phyloP scores from a whole-genome alignment of 441 rosid species.

The Macaranga tanarius region DNA sequence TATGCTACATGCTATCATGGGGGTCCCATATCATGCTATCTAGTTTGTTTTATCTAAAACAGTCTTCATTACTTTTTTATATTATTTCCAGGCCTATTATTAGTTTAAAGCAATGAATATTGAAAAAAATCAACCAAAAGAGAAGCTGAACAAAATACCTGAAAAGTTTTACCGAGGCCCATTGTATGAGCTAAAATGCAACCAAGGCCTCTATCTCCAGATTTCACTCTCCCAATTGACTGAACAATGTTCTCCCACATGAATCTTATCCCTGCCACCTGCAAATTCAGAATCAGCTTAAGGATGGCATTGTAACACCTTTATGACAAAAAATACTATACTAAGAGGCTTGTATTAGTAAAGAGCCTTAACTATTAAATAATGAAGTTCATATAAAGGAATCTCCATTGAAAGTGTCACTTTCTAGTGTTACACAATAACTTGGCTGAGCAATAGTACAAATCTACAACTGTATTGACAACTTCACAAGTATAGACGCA shows the following conservation, averaged over 20 bases:
- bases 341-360: slow-evolving; percentile 6
- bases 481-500: slow-evolving; percentile 23
- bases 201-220: slow-evolving; percentile 99
- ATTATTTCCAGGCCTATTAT: neutral
- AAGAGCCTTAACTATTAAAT: neutral
- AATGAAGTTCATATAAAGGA: neutral
- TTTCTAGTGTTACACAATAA: neutral
- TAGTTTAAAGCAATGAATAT: neutral
- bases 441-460: neutral
- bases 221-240: slow-evolving; percentile 78
- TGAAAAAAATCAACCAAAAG: slow-evolving; percentile 5
- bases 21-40: neutral
- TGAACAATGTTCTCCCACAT: slow-evolving; percentile 99
- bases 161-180: slow-evolving; percentile 99
- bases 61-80: neutral
- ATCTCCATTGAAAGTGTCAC: neutral
- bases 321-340: neutral
- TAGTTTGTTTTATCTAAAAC: neutral
- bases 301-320: slow-evolving; percentile 16
- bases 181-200: slow-evolving; percentile 99
- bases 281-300: slow-evolving; percentile 34
- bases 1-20: neutral
- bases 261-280: slow-evolving; percentile 97
- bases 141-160: slow-evolving; percentile 53
- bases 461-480: slow-evolving; percentile 4